Percentiles rank a stretch among this genome's conserved stretches.
phyloP scores from a whole-genome alignment of 202 grass and related monocot genomes.

The Bolboschoenoplectus hybrid region DNA sequence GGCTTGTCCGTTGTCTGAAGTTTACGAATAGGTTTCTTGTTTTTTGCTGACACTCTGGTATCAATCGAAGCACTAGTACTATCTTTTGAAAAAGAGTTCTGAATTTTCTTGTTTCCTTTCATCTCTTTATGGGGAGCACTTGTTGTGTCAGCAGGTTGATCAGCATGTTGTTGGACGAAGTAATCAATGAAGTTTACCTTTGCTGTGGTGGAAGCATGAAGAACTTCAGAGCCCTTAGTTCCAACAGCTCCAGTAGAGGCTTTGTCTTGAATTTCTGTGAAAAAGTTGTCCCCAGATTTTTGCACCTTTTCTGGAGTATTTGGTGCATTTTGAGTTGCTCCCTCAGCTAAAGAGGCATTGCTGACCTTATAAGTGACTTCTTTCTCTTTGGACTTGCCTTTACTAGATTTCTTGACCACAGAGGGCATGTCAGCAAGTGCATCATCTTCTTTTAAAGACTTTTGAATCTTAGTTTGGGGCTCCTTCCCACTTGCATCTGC shows the following conservation, averaged over 20 bases:
- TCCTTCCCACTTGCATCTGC: constrained; percentile 39
- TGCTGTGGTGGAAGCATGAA: constrained; percentile 37
- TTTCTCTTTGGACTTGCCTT: constrained; percentile 12
- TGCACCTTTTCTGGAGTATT: constrained; percentile 43
- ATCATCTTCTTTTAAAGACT: constrained; percentile 28
- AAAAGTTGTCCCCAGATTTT: constrained; percentile 32
- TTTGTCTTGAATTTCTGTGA: constrained; percentile 43
- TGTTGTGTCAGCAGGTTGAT: constrained; percentile 44
- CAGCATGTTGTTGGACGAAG: constrained; percentile 42
- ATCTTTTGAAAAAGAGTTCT: constrained; percentile 35
- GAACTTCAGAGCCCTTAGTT: constrained; percentile 26
- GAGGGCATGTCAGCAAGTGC: not conserved
- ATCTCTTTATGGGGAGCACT: constrained; percentile 44
- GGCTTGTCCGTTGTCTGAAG: constrained; percentile 43
- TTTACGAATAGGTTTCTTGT: constrained; percentile 36
- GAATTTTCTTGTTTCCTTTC: constrained; percentile 42
- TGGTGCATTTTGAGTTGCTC: constrained; percentile 40
- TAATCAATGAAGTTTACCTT: constrained; percentile 53
- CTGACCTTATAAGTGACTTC: not conserved
- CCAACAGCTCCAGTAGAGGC: constrained; percentile 41
- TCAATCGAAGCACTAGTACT: constrained; percentile 37
- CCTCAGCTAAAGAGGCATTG: constrained; percentile 18
- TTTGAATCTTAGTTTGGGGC: constrained; percentile 26
- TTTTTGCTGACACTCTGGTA: constrained; percentile 42
- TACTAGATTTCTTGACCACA: not conserved